Percentiles rank a stretch among this genome's conserved stretches.
These are phyloP conservation scores for Pharnaceum exiguum DNA, from an alignment of 148 eudicot species.

Conservation along the genomic window DNA sequence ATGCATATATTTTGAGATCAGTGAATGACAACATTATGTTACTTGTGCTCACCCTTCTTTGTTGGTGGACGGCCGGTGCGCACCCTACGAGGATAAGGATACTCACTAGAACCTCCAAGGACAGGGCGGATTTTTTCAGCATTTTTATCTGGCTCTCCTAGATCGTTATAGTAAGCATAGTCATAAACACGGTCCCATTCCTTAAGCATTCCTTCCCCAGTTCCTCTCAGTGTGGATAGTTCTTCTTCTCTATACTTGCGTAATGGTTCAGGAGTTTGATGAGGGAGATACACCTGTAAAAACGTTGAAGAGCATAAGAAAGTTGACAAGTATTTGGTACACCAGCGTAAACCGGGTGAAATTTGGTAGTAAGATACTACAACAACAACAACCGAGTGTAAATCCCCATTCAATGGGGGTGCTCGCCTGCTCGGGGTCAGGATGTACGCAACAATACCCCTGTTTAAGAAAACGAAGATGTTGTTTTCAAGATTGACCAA, in stretches of 20 bases:
- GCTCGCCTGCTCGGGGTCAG: too few relatives aligned
- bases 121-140: constrained; percentile 43
- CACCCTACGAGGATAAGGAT: constrained; percentile 86
- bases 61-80: constrained; percentile 70
- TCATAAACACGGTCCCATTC: constrained; percentile 94
- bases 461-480: too few relatives aligned
- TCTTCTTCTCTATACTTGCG: constrained; percentile 58
- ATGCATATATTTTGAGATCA: background rate
- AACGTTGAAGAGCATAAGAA: background rate
- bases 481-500: too few relatives aligned
- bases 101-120: constrained; percentile 59
- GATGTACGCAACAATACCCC: too few relatives aligned
- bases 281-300: constrained; percentile 74
- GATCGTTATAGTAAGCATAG: constrained; percentile 69
- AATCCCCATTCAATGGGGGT: too few relatives aligned
- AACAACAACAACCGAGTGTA: too few relatives aligned
- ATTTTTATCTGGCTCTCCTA: constrained; percentile 63
- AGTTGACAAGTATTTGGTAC: background rate
- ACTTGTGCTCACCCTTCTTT: constrained; percentile 39
- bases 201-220: constrained; percentile 55
- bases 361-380: too few relatives aligned
- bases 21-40: background rate
- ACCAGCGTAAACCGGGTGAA: too few relatives aligned
- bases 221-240: constrained; percentile 53
- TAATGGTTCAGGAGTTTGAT: constrained; percentile 62